Evolutionary conservation across 192 early-diverging fungal species (phyloP).

Genomic region (Coemansia sp.): DNA sequence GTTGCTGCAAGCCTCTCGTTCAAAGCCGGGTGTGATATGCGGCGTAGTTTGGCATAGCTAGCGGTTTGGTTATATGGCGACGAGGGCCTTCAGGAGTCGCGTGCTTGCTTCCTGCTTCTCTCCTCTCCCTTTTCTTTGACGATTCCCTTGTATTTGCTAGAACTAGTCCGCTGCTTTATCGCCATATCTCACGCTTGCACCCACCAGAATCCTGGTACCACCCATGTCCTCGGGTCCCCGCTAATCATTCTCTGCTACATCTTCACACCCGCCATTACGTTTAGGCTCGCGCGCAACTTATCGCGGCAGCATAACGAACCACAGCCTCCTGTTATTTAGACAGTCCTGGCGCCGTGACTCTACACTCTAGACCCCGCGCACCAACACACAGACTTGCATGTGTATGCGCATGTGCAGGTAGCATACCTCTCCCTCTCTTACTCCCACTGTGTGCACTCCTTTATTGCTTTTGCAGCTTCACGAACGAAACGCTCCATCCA

Average conservation of each 20-base stretch:
- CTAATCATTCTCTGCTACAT: neutral
- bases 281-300: neutral
- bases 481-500: neutral
- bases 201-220: neutral
- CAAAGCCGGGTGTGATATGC: neutral
- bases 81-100: neutral
- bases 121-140: neutral
- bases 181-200: too few species aligned
- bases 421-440: neutral
- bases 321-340: neutral
- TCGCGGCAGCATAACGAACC: neutral
- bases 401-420: constrained; percentile 5
- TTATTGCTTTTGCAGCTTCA: neutral
- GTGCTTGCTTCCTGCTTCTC: neutral
- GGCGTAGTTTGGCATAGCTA: neutral
- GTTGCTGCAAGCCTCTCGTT: neutral
- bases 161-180: neutral
- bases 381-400: neutral
- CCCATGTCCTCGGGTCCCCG: neutral
- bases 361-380: neutral
- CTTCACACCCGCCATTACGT: neutral
- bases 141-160: neutral
- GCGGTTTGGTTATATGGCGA: neutral
- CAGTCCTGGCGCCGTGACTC: neutral
- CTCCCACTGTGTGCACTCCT: neutral